Conservation (phyloP, 371 early-diverging fungal genomes). For the Apophysomyces sp. region DNA sequence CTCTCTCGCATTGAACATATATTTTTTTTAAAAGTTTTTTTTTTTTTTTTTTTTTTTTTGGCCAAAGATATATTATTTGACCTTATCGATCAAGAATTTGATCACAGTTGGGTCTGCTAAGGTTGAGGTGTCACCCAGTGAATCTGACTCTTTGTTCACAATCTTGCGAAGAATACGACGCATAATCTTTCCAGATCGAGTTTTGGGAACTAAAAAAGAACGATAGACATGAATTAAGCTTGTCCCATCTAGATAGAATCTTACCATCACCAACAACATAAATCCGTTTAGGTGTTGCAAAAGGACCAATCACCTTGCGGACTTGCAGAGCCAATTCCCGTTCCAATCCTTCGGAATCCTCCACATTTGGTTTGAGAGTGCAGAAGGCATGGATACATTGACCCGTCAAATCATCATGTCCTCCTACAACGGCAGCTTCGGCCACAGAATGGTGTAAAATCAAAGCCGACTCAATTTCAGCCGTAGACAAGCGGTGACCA, state of each 20-base stretch:
- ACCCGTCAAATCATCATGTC: conserved; percentile 93
- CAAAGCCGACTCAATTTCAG: conserved; percentile 94
- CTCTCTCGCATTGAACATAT: no score
- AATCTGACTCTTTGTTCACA: conserved; percentile 80
- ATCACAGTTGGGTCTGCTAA: conserved; percentile 77
- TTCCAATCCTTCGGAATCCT: conserved; percentile 48
- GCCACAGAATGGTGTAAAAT: conserved; percentile 82
- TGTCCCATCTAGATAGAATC: no score
- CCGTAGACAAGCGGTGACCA: conserved; percentile 95
- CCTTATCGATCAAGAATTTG: conserved; percentile 9
- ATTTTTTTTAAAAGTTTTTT: no score
- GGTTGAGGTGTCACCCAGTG: conserved; percentile 87
- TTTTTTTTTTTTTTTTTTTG: background rate
- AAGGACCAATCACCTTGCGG: conserved; percentile 91
- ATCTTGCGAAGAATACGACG: conserved; percentile 93
- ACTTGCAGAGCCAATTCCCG: conserved; percentile 77
- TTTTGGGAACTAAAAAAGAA: conserved; percentile 82
- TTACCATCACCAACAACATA: conserved; percentile 72
- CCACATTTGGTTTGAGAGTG: conserved; percentile 62
- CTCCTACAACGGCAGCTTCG: conserved; percentile 95
- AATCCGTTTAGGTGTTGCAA: conserved; percentile 90
- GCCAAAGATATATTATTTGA: background rate
- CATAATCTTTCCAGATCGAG: conserved; percentile 98
- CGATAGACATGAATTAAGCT: no score
- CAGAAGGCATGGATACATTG: conserved; percentile 76